A percentile compares a stretch with the other conserved stretches of the same genome.
These are phyloP conservation scores for Erysimum cheiranthoides DNA, from an alignment of 345 rosid genomes.

Conservation along the genomic window DNA sequence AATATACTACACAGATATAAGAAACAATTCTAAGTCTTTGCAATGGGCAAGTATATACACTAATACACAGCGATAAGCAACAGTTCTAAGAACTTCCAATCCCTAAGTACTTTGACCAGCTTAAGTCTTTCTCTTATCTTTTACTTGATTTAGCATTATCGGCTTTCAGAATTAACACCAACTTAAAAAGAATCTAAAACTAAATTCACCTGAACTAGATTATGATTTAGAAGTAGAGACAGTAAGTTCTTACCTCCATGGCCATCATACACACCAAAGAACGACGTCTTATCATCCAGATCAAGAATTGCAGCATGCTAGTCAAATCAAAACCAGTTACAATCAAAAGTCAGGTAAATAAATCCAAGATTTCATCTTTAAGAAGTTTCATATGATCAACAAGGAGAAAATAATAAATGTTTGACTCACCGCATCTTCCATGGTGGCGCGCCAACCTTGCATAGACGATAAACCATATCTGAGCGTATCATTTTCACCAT, in stretches of 20 bases:
- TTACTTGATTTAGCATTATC: not conserved
- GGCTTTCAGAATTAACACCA: not conserved
- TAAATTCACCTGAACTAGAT: not conserved
- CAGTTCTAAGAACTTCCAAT: not conserved
- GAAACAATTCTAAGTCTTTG: not conserved
- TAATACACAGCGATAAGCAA: not conserved
- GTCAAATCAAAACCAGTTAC: not conserved
- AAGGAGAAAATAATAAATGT: not conserved
- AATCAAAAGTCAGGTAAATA: not conserved
- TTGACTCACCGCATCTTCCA: slow-evolving; percentile 89
- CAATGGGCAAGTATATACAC: not conserved
- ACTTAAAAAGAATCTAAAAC: not conserved
- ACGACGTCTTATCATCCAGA: slow-evolving; percentile 68
- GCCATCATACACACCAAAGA: slow-evolving; percentile 90
- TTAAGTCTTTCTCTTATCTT: not conserved
- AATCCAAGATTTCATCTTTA: slow-evolving; percentile 10
- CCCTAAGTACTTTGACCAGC: not conserved
- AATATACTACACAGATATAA: not conserved
- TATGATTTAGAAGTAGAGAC: not conserved
- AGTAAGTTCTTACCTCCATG: slow-evolving; percentile 70
- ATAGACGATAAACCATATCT: slow-evolving; percentile 77
- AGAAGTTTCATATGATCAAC: slow-evolving; percentile 5
- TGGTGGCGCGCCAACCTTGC: slow-evolving; percentile 92
- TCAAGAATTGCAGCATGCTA: slow-evolving; percentile 78
- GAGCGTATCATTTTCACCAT: slow-evolving; percentile 67